Base-by-base conservation (phyloP, 495 filamentous ascomycete species). In the Cercophora samala region DNA sequence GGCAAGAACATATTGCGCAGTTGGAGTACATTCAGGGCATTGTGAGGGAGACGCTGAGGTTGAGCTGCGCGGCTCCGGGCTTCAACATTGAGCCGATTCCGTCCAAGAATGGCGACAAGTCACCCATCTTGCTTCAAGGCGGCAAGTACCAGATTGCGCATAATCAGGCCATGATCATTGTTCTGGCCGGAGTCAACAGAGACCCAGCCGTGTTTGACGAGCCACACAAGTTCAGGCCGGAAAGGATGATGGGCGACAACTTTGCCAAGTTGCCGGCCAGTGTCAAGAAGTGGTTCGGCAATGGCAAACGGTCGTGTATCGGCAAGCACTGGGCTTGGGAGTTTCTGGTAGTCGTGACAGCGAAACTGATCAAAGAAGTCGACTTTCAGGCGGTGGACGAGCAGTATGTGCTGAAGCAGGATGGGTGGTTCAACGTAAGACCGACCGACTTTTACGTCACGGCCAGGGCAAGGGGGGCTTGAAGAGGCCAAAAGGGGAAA, bases 261-360 rank as follows among this genome's bases (percentile, higher is more conserved):
- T 90, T 90, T 67, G 81, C 87, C 25, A 80, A 78, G 25, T 69
- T 89, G 62, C 87, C 86, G 8, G 73, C 76, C 18, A 84, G 83
- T 21, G 85, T 86, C 4, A 90, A 88, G 86, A 89, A 89, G 75
- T 83, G 80, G 74, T 92, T 90, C 64, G 90, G 90, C 2, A 91
- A 90, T 66, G 90, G 89, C 17, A 85, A 85, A 79, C 72, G 89
- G 58, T 85, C 79, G 60, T 91, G 89, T 66, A 88, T 91, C 61
- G 89, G 88, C 18, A 83, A 86, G 58, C 78, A 87, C n/a, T 90
- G 89, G 77, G 88, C 89, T 0, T 87, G 84, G 86, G 86, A 89
- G 70, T 89, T 88, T 70, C 77, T 78, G 9, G 72, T 86, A 56
- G 74, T 89, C 1, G 81, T 82, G 6, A 73, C 84, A 63, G 84